Base-by-base conservation (phyloP, 2,329 filamentous ascomycete genomes). In the Aspergillus fischeri region DNA sequence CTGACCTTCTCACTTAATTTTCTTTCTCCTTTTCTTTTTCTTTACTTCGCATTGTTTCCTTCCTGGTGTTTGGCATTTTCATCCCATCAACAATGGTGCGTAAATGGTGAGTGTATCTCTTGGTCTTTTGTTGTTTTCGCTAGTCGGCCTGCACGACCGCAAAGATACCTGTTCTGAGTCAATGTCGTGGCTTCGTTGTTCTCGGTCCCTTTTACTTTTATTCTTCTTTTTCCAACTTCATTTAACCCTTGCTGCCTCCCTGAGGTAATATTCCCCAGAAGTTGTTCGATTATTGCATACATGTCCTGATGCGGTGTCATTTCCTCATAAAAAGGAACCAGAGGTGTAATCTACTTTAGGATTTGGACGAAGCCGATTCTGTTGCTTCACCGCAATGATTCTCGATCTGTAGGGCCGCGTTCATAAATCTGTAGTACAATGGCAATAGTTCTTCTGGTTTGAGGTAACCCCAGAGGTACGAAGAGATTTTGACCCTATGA, bases 111-210 rank as follows among this genome's bases (percentile, higher is more conserved):
- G 55, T 50, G 52, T 29, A 32, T 48, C 54, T n/a, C 57, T 50
- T 52, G 29, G 35, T 52, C 62, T 61, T 52, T 38, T 59, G 49
- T 53, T 59, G 51, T 58, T 60, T 55, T 61, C 57, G 52, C 50
- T 58, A 55, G 60, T 63, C 63, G 61, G 61, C 61, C 65, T 60
- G 60, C 61, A 64, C 63, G 69, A 66, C 66, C 68, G 66, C 62
- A 57, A 70, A 67, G 70, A 71, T 70, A 71, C 65, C 69, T 70
- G 63, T 67, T 65, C 66, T 64, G 61, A 66, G 63, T 70, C 61
- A 57, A 53, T 49, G 56, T 61, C 56, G 54, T 60, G 52, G 57
- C 56, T 54, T 63, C 38, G 52, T 54, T 44, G 54, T 55, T 58
- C 60, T 53, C 27, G 53, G 38, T 54, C 49, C 55, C 53, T 49